Conservation (phyloP, 202 grass and related monocot genomes). For the Panicum hallii region DNA sequence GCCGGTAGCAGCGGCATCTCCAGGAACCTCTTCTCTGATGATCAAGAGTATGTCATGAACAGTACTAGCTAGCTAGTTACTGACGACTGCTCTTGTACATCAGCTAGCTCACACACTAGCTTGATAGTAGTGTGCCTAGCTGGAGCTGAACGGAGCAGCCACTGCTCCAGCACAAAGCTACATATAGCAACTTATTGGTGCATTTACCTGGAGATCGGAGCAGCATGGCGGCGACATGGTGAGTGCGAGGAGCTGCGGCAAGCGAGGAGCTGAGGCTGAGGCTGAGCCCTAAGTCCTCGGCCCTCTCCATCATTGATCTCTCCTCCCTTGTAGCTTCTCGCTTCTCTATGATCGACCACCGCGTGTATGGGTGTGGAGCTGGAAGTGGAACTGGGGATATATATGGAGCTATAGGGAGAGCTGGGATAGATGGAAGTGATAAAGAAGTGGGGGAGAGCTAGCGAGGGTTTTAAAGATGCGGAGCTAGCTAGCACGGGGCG, state of each 20-base stretch:
- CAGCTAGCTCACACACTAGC: not conserved
- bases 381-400: not conserved
- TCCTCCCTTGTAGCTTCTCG: not conserved
- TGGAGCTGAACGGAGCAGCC: not conserved
- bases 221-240: constrained; percentile 54
- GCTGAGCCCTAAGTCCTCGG: constrained; percentile 82
- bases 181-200: not conserved
- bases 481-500: not conserved
- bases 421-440: constrained; percentile 30
- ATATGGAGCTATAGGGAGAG: not conserved
- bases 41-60: not conserved
- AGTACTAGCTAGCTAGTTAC: constrained; percentile 14
- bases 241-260: constrained; percentile 39
- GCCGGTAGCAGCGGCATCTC: constrained; percentile 63
- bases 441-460: constrained; percentile 50
- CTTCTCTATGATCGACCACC: not conserved
- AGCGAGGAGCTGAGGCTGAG: constrained; percentile 75
- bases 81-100: not conserved
- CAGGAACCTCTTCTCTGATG: constrained; percentile 54
- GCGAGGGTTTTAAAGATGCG: constrained; percentile 65
- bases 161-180: no score
- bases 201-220: constrained; percentile 56
- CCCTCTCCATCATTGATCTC: constrained; percentile 66
- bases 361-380: constrained; percentile 1
- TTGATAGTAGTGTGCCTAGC: not conserved